phyloP scores from a whole-genome alignment of 352 stramenopile species.

The Pythium biforme region DNA sequence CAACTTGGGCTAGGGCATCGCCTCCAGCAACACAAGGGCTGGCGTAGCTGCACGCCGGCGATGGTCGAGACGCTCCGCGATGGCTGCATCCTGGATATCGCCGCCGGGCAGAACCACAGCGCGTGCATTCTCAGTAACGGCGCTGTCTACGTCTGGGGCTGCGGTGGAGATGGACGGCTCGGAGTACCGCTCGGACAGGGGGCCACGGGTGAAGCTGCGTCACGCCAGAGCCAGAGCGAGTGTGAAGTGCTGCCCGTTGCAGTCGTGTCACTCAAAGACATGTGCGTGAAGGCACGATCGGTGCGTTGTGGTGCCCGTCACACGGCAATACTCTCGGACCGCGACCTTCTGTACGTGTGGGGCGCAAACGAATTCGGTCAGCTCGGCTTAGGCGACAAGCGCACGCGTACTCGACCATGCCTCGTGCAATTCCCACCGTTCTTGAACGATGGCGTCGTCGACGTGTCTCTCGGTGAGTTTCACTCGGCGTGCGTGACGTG shows the following conservation, averaged over 20 bases:
- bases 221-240: slow-evolving; percentile 25
- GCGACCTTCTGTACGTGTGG: slow-evolving; percentile 72
- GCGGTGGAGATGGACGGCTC: slow-evolving; percentile 62
- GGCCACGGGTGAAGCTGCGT: neutral
- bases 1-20: slow-evolving; percentile 69
- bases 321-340: slow-evolving; percentile 65
- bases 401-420: slow-evolving; percentile 38
- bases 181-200: slow-evolving; percentile 27
- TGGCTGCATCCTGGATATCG: slow-evolving; percentile 65
- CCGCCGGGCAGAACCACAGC: slow-evolving; percentile 72
- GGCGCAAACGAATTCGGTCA: slow-evolving; percentile 82
- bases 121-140: slow-evolving; percentile 70
- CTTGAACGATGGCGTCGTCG: slow-evolving; percentile 45
- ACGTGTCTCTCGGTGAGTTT: slow-evolving; percentile 69
- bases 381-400: slow-evolving; percentile 60
- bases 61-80: slow-evolving; percentile 48
- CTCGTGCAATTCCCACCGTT: slow-evolving; percentile 42
- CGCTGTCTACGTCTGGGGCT: slow-evolving; percentile 76
- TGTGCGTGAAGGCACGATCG: slow-evolving; percentile 37
- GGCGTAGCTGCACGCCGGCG: slow-evolving; percentile 65
- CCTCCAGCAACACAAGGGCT: slow-evolving; percentile 56
- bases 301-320: slow-evolving; percentile 69
- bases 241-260: slow-evolving; percentile 37
- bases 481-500: slow-evolving; percentile 62
- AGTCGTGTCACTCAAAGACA: slow-evolving; percentile 39